Conservation (phyloP, 805 yeast genomes). For the Hanseniaspora guilliermondii region DNA sequence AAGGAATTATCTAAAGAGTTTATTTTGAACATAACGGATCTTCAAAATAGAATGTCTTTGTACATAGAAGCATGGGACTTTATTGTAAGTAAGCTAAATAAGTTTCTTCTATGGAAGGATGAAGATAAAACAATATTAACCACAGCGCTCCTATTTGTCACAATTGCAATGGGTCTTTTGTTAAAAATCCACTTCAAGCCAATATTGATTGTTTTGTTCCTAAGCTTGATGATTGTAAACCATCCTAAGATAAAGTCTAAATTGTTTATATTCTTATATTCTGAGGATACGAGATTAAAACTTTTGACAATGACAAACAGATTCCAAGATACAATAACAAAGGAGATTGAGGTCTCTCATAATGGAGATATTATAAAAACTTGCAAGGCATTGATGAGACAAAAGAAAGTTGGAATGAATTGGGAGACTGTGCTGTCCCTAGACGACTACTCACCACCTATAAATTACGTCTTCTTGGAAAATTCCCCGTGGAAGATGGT, state of each 20-base stretch:
- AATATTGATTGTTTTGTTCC: background rate
- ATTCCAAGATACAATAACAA: background rate
- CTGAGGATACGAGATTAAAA: constrained; percentile 53
- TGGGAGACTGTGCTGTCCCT: constrained; percentile 4
- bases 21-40: constrained; percentile 62
- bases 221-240: constrained; percentile 24
- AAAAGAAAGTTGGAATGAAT: background rate
- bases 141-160: background rate
- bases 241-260: constrained; percentile 45
- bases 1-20: constrained; percentile 73
- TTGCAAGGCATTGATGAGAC: constrained; percentile 6
- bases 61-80: constrained; percentile 55
- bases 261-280: constrained; percentile 37
- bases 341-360: background rate
- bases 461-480: constrained; percentile 1
- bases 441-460: constrained; percentile 8
- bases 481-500: background rate
- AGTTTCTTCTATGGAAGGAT: constrained; percentile 2
- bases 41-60: constrained; percentile 65
- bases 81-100: background rate
- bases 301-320: constrained; percentile 37
- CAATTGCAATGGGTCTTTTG: background rate
- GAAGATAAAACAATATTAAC: background rate
- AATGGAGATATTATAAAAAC: background rate
- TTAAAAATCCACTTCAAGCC: background rate